Evolutionary conservation across 2,329 filamentous ascomycete species (phyloP), one percentile per base, ranked within the genome.

Genomic region (Dryadomyces quercivorus): DNA sequence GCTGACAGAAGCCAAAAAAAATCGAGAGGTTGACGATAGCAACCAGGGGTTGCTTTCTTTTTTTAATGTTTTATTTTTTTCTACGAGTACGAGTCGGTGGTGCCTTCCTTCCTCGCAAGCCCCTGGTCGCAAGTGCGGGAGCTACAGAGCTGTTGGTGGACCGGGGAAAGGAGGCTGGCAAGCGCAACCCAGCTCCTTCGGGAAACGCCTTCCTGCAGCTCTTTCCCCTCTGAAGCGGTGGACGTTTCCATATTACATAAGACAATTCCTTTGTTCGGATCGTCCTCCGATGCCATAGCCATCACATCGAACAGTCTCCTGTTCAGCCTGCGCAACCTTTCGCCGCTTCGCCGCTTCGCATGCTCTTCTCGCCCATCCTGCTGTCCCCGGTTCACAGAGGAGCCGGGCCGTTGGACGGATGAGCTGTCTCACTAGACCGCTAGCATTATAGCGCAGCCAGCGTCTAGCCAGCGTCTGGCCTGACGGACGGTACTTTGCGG

Each of bases 1-100:
- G 10, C 43, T 20, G 18, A 50, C 18, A 16, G 31, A 34, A 18
- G 5, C 9, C 20, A 21, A 47, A 54, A 47, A 54, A 55, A 55
- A 21, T 55, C 31, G 44, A 43, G 53, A 51, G 53, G 49, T 48
- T 55, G 53, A 51, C 47, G 52, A 55, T 55, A 31, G 26, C 26
- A 31, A 18, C 42, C 42, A 45, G 53, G 52, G 52, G 48, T 21
- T 51, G 47, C 16, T 40, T 40, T 40, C 36, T 40, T 40, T 40
- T 36, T 40, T 40, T 40, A 40, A 13, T 40, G 36, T 16, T 40
- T 13, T 16, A 16, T 40, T 13, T 16, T 16, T 40, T 40, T 40
- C 15, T 40, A 40, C 36, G 26, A 31, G 26, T 31, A 8, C 26
- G 26, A 31, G 12, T 44, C 42, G 42, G 42, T 44, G 42, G 42